Conservation (phyloP, 176 grass and related monocot genomes). For the Juncus inflexus region DNA sequence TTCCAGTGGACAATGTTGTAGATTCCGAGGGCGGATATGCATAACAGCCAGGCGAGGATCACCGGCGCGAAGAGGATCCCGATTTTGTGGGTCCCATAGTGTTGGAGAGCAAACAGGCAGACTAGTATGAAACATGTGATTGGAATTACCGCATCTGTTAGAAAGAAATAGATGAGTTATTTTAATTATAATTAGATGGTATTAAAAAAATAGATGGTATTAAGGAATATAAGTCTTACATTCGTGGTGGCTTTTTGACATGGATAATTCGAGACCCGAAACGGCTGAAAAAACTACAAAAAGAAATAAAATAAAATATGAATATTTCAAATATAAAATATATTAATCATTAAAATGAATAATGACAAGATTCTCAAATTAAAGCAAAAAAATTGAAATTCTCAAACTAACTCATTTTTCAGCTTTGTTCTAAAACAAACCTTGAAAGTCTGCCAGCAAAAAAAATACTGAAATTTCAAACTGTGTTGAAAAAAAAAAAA, state of each 20-base stretch:
- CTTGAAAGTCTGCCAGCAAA: neutral
- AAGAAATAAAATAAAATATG: constrained; percentile 26
- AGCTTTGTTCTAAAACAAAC: constrained; percentile 42
- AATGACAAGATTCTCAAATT: no score
- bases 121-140: constrained; percentile 85
- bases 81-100: constrained; percentile 81
- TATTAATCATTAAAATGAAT: neutral
- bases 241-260: constrained; percentile 86
- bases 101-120: constrained; percentile 91
- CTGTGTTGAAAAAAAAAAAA: no score
- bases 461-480: no score
- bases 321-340: neutral
- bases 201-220: neutral
- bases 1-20: constrained; percentile 96
- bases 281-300: constrained; percentile 89
- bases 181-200: neutral
- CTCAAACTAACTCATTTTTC: no score
- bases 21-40: constrained; percentile 81
- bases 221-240: constrained; percentile 48
- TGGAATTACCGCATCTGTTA: constrained; percentile 77
- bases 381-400: no score
- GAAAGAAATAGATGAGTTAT: neutral
- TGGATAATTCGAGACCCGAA: constrained; percentile 81
- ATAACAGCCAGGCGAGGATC: constrained; percentile 80
- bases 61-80: constrained; percentile 91